Conservation (phyloP, 805 yeast species). For the Candida corydali region DNA sequence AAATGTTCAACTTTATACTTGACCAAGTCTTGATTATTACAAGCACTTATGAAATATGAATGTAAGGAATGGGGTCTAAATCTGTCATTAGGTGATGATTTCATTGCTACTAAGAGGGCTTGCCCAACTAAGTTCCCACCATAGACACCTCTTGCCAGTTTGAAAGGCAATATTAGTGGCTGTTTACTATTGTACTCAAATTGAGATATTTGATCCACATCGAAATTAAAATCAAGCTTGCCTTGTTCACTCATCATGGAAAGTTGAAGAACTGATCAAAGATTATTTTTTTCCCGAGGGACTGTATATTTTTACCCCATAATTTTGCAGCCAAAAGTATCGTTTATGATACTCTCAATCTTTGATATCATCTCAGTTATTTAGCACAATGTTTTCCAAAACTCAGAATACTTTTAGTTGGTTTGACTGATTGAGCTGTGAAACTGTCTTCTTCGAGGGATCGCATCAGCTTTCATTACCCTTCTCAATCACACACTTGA, state of each 20-base stretch:
- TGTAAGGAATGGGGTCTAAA: slow-evolving; percentile 34
- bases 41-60: slow-evolving; percentile 25
- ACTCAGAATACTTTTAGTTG: no score
- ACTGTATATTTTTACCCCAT: neutral
- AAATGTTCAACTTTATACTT: slow-evolving; percentile 30
- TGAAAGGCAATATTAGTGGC: slow-evolving; percentile 23
- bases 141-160: slow-evolving; percentile 23
- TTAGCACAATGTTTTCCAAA: no score
- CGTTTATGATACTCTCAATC: no score
- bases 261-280: no score
- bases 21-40: slow-evolving; percentile 12
- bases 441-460: no score
- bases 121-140: slow-evolving; percentile 36
- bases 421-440: no score
- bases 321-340: neutral
- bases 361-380: no score
- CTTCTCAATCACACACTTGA: no score
- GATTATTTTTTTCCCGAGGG: neutral
- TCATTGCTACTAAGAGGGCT: slow-evolving; percentile 29
- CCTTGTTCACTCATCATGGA: no score
- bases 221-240: slow-evolving; percentile 12
- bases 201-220: slow-evolving; percentile 15
- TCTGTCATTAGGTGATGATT: slow-evolving; percentile 19
- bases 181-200: slow-evolving; percentile 13
- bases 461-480: no score